These are phyloP conservation scores for Metschnikowia koreensis DNA, from an alignment of 805 yeast species.

Conservation along the genomic window DNA sequence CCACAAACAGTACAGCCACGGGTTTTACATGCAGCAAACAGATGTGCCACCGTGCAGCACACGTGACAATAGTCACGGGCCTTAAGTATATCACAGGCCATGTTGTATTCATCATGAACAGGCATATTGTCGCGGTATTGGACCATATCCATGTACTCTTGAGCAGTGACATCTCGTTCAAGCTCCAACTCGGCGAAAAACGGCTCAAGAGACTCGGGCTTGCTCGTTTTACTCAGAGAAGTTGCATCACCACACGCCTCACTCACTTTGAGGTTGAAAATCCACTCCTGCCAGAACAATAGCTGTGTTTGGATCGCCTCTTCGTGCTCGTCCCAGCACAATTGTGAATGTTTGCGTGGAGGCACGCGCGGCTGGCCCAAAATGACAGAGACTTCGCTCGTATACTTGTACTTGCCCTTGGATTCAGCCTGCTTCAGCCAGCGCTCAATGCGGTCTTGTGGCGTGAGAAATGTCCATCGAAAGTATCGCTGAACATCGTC, in stretches of 20 bases:
- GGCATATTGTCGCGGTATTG: neutral
- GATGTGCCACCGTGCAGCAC: constrained; percentile 3
- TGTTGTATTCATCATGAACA: neutral
- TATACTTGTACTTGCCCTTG: neutral
- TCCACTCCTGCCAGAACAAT: constrained; percentile 1
- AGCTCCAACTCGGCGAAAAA: neutral
- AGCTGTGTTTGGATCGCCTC: neutral
- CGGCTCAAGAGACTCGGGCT: neutral
- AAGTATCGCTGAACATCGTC: constrained; percentile 4
- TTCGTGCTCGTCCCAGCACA: neutral
- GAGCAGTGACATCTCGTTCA: neutral
- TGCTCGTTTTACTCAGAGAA: neutral
- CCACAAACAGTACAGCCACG: constrained; percentile 3
- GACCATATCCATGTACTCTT: neutral
- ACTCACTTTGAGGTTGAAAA: neutral
- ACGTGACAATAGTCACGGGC: constrained; percentile 2
- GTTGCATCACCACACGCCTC: neutral
- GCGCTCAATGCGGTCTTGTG: neutral
- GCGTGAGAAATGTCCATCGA: constrained; percentile 4
- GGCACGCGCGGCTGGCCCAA: constrained; percentile 4
- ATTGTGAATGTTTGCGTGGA: neutral
- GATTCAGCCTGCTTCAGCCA: neutral
- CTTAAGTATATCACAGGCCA: neutral
- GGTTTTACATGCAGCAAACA: neutral
- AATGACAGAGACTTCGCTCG: neutral